These are phyloP conservation scores for Apiotrichum veenhuisii DNA, from an alignment of 1,284 basidiomycete genomes.

Conservation along the genomic window DNA sequence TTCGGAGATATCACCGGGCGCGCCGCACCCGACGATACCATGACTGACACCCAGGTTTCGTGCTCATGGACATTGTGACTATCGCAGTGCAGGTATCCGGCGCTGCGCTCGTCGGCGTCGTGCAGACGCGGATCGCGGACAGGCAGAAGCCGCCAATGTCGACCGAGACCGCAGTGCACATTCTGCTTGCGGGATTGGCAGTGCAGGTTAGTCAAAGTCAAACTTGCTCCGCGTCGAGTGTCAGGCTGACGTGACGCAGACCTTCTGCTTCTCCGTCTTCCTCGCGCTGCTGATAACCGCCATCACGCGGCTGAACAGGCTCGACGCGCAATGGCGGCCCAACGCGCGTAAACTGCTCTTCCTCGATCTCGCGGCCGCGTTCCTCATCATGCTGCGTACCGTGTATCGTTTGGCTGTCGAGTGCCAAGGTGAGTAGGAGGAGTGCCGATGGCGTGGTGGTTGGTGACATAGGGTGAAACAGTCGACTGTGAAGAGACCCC, in stretches of 20 bases:
- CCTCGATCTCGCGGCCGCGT: constrained; percentile 6
- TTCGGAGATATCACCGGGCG: not conserved
- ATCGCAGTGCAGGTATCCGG: constrained; percentile 49
- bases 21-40: constrained; percentile 1
- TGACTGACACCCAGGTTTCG: constrained; percentile 32
- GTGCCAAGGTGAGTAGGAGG: constrained; percentile 37
- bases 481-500: not conserved
- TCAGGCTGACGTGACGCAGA: not conserved
- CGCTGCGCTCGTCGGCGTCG: constrained; percentile 50
- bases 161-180: constrained; percentile 47
- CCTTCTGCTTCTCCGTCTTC: constrained; percentile 15
- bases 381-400: constrained; percentile 44
- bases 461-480: too few relatives aligned
- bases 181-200: constrained; percentile 49
- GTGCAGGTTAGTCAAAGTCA: constrained; percentile 43
- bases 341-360: constrained; percentile 5
- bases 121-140: constrained; percentile 35
- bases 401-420: constrained; percentile 51
- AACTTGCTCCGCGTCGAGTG: too few relatives aligned
- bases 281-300: constrained; percentile 3
- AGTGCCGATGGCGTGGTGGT: not conserved
- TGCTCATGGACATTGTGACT: constrained; percentile 41
- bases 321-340: not conserved
- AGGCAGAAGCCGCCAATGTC: constrained; percentile 31
- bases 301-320: constrained; percentile 2